These are phyloP conservation scores for Podospora bellae-mahoneyi DNA, from an alignment of 495 filamentous ascomycete genomes.

Conservation along the genomic window DNA sequence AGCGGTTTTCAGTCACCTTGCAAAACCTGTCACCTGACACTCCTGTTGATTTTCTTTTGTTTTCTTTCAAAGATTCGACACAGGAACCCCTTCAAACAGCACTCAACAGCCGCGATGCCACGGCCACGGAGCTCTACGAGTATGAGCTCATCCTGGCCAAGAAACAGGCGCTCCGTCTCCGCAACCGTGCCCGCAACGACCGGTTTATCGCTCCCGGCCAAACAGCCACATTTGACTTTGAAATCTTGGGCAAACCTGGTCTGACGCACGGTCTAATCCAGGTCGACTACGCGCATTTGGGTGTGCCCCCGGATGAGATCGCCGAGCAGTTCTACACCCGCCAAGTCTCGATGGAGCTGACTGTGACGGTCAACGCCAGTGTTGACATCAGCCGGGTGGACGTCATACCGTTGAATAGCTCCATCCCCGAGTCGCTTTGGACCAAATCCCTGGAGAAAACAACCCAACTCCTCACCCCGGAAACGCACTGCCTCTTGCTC, in stretches of 20 bases:
- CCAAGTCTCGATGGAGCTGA: slow-evolving; percentile 75
- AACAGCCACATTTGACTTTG: slow-evolving; percentile 71
- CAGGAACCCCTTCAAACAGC: slow-evolving; percentile 71
- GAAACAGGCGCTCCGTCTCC: slow-evolving; percentile 68
- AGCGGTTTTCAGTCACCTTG: slow-evolving; percentile 73
- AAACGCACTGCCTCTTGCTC: slow-evolving; percentile 73
- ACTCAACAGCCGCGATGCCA: slow-evolving; percentile 68
- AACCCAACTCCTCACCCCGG: slow-evolving; percentile 34
- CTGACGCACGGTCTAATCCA: slow-evolving; percentile 78
- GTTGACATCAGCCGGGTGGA: slow-evolving; percentile 76
- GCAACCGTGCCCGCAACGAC: slow-evolving; percentile 49
- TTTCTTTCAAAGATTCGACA: slow-evolving; percentile 88
- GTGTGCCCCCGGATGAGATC: slow-evolving; percentile 58
- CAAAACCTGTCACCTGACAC: slow-evolving; percentile 68
- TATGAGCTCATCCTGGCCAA: slow-evolving; percentile 72
- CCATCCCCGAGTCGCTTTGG: slow-evolving; percentile 50
- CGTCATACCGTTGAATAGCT: slow-evolving; percentile 63
- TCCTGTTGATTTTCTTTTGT: slow-evolving; percentile 75
- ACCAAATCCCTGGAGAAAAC: slow-evolving; percentile 26
- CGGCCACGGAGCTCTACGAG: slow-evolving; percentile 76
- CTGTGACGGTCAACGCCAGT: slow-evolving; percentile 87
- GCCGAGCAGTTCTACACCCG: slow-evolving; percentile 79
- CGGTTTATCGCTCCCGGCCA: slow-evolving; percentile 64
- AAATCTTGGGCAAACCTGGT: slow-evolving; percentile 80
- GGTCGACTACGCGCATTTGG: slow-evolving; percentile 77